These are phyloP conservation scores for Hygrocybe coccinea DNA, from an alignment of 768 basidiomycete genomes.

Conservation along the genomic window DNA sequence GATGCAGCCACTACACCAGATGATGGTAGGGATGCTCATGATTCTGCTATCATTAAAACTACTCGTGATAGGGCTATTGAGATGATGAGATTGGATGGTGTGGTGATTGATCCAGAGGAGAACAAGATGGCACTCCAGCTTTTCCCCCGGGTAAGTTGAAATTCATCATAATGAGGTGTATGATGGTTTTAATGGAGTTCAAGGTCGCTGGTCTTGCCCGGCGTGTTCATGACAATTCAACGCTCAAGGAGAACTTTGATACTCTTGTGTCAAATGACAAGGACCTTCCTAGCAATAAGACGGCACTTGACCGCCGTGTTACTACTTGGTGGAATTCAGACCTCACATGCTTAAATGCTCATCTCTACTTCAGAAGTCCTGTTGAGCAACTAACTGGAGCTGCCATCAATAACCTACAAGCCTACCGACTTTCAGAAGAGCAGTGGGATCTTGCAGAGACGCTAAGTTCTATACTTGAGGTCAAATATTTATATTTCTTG, in stretches of 20 bases:
- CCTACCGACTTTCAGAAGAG: conserved; percentile 17
- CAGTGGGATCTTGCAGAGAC: neutral
- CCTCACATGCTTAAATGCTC: conserved; percentile 19
- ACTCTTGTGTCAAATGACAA: conserved; percentile 15
- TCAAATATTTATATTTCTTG: neutral
- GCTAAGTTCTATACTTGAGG: neutral
- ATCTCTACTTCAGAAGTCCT: conserved; percentile 21
- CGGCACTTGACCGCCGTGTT: conserved; percentile 13
- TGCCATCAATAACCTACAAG: conserved; percentile 10
- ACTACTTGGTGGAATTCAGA: neutral
- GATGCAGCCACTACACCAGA: conserved; percentile 5
- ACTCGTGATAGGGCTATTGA: conserved; percentile 10
- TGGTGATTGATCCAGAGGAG: conserved; percentile 8
- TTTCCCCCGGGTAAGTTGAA: conserved; percentile 10
- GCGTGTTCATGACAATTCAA: conserved; percentile 21
- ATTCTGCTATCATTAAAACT: conserved; percentile 13
- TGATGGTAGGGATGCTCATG: conserved; percentile 17
- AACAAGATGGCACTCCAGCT: conserved; percentile 14
- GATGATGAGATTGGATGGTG: neutral
- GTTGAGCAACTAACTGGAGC: conserved; percentile 20
- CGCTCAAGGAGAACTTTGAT: conserved; percentile 24
- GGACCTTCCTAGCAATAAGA: conserved; percentile 9
- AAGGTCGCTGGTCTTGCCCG: conserved; percentile 23
- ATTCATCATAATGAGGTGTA: no score
- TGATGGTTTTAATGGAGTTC: no score